phyloP scores from a whole-genome alignment of 2,329 filamentous ascomycete genomes.

The Arthrobotrys musiformis region DNA sequence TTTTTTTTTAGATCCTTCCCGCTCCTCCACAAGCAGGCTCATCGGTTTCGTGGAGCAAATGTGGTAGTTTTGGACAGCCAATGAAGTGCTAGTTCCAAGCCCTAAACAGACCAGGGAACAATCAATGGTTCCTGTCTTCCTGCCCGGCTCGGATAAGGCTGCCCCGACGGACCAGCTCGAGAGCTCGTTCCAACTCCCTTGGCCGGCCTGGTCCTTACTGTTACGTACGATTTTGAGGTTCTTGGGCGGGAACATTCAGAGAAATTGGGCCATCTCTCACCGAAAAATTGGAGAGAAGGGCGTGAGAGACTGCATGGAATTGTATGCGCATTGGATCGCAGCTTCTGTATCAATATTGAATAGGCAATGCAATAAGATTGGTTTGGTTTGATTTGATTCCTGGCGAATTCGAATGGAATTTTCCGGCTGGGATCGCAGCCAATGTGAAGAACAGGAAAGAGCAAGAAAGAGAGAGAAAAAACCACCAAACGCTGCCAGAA shows the following conservation, averaged over 20 bases:
- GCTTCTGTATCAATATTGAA: not conserved
- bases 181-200: conserved; percentile 16
- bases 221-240: not conserved
- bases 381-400: conserved; percentile 5
- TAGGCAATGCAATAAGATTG: not conserved
- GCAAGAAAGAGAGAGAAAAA: not conserved
- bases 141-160: conserved; percentile 55
- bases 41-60: not conserved
- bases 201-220: conserved; percentile 13
- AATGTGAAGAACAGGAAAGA: conserved; percentile 4
- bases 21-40: not conserved
- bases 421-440: conserved; percentile 51
- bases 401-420: conserved; percentile 41
- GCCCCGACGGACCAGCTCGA: conserved; percentile 32
- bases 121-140: conserved; percentile 26
- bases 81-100: conserved; percentile 27
- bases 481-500: conserved; percentile 11
- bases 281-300: too few relatives aligned
- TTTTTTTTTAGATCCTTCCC: not conserved
- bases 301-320: not conserved
- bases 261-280: not conserved
- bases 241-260: conserved; percentile 37
- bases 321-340: not conserved
- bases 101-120: conserved; percentile 8
- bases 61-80: conserved; percentile 37